These are phyloP conservation scores for Gossypium herbaceum DNA, from an alignment of 345 rosid species.

Conservation along the genomic window DNA sequence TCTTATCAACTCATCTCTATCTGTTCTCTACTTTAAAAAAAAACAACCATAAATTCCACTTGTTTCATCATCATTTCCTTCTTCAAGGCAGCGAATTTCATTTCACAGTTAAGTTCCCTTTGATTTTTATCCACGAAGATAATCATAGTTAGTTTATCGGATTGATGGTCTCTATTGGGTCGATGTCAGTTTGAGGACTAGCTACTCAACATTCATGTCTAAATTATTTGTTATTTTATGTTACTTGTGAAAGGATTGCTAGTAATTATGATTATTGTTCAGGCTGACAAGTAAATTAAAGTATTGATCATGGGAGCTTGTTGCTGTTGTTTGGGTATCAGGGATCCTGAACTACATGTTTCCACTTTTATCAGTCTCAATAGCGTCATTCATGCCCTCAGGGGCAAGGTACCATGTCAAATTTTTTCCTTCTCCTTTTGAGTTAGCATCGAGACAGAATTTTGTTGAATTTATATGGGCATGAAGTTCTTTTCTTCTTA, in stretches of 20 bases:
- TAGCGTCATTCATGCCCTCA: not conserved
- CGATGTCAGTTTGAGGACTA: no score
- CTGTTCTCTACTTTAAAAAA: not conserved
- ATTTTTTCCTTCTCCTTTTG: not conserved
- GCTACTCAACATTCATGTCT: no score
- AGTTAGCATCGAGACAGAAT: not conserved
- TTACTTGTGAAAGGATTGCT: not conserved
- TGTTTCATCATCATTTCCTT: not conserved
- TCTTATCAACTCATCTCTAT: not conserved
- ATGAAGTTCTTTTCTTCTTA: not conserved
- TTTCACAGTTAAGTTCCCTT: not conserved
- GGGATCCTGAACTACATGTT: constrained; percentile 14
- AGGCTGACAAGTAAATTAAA: not conserved
- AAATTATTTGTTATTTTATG: no score
- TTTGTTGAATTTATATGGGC: not conserved
- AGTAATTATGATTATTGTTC: not conserved
- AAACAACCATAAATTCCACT: no score
- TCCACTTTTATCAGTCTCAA: not conserved
- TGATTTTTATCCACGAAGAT: not conserved
- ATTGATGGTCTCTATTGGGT: no score
- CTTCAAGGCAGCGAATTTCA: not conserved
- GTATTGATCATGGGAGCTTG: constrained; percentile 18
- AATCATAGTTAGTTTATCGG: not conserved
- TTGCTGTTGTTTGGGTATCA: constrained; percentile 15
- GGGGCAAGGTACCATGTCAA: constrained; percentile 12